These are phyloP conservation scores for Zymoseptoria brevis DNA, from an alignment of 2,329 filamentous ascomycete species.

Conservation along the genomic window DNA sequence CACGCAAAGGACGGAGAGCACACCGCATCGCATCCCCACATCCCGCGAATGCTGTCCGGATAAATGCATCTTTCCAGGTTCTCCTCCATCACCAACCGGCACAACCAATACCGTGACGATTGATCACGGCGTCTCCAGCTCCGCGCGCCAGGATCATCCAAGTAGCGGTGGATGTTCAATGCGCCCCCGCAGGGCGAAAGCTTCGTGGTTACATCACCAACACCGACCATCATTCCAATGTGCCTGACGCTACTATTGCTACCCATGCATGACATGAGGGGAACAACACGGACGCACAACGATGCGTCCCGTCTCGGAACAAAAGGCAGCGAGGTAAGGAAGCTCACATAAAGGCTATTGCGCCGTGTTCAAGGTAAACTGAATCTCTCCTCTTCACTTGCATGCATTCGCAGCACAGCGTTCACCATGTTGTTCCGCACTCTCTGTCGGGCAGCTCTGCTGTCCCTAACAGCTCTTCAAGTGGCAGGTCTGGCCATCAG, in stretches of 20 bases:
- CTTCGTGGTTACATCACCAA: not conserved
- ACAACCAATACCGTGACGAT: no score
- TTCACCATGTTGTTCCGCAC: slow-evolving; percentile 21
- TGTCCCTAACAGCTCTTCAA: slow-evolving; percentile 17
- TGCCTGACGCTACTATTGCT: not conserved
- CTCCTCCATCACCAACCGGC: no score
- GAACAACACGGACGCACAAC: not conserved
- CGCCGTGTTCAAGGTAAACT: not conserved
- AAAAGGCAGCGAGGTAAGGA: not conserved
- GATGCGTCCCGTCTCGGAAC: not conserved
- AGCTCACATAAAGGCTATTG: not conserved
- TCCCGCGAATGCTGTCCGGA: no score
- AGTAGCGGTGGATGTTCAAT: no score
- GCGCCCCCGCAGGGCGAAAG: not conserved
- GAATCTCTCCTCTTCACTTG: not conserved
- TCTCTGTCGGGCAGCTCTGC: slow-evolving; percentile 19
- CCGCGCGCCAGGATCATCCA: no score
- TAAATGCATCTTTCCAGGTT: no score
- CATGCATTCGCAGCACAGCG: not conserved
- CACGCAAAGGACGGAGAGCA: no score
- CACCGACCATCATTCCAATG: not conserved
- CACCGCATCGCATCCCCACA: no score
- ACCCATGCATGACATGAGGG: not conserved
- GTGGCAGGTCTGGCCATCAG: slow-evolving; percentile 40
- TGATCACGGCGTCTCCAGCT: no score